Evolutionary conservation across 805 yeast genomes (phyloP).

Genomic region (Cyberlindnera mrakii): DNA sequence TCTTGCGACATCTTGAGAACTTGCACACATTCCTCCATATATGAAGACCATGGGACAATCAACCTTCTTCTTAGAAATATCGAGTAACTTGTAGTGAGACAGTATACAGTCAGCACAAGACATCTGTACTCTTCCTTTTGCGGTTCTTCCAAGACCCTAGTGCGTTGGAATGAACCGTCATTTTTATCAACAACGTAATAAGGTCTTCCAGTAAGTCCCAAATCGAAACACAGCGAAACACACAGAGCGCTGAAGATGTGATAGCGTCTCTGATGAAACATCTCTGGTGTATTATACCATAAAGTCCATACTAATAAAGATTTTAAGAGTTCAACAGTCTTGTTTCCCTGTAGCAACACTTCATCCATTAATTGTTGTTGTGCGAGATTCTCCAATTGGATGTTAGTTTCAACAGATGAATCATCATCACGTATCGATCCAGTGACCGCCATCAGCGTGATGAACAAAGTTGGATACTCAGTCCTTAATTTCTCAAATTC

Average conservation of each 20-base stretch:
- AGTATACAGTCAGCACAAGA: slow-evolving; percentile 53
- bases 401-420: slow-evolving; percentile 33
- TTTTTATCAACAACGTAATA: slow-evolving; percentile 34
- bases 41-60: slow-evolving; percentile 54
- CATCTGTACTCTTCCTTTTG: slow-evolving; percentile 41
- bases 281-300: slow-evolving; percentile 84
- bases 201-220: slow-evolving; percentile 61
- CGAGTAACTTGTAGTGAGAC: slow-evolving; percentile 56
- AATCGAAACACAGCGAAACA: slow-evolving; percentile 63
- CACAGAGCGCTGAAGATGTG: slow-evolving; percentile 64
- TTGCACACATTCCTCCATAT: slow-evolving; percentile 54
- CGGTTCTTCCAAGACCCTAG: slow-evolving; percentile 33
- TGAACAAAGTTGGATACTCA: slow-evolving; percentile 55
- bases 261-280: slow-evolving; percentile 72
- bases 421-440: slow-evolving; percentile 33
- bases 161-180: slow-evolving; percentile 36
- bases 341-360: slow-evolving; percentile 62
- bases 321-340: slow-evolving; percentile 62
- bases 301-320: slow-evolving; percentile 53
- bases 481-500: slow-evolving; percentile 40
- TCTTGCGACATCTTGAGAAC: slow-evolving; percentile 34
- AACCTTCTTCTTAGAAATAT: slow-evolving; percentile 60
- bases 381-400: slow-evolving; percentile 48
- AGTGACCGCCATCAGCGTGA: slow-evolving; percentile 58
- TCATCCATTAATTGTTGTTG: slow-evolving; percentile 48